Evolutionary conservation across 2,329 filamentous ascomycete genomes (phyloP).

Genomic region (Cladosporium oxysporum): DNA sequence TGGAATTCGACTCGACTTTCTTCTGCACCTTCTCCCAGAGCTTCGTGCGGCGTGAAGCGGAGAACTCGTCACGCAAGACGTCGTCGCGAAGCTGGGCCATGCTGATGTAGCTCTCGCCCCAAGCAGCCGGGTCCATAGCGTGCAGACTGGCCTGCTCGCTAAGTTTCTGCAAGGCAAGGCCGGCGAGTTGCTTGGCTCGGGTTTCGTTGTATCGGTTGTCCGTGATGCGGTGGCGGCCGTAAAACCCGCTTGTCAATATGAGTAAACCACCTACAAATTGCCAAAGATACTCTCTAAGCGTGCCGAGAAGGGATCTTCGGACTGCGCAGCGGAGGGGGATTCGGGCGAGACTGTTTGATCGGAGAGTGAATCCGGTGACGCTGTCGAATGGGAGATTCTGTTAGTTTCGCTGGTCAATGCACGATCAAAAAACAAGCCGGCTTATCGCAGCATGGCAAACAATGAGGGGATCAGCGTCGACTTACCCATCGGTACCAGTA

Average conservation of each 20-base stretch:
- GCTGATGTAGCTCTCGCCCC: conserved; percentile 77
- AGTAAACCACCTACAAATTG: conserved; percentile 69
- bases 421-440: conserved; percentile 21
- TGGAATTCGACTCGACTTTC: conserved; percentile 91
- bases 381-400: conserved; percentile 72
- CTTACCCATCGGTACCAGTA: conserved; percentile 61
- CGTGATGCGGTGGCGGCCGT: conserved; percentile 65
- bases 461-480: conserved; percentile 29
- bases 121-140: conserved; percentile 60
- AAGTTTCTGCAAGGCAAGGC: conserved; percentile 79
- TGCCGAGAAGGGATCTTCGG: conserved; percentile 75
- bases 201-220: conserved; percentile 66
- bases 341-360: conserved; percentile 86
- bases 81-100: conserved; percentile 90
- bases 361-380: conserved; percentile 63
- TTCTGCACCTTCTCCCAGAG: conserved; percentile 81
- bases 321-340: conserved; percentile 82
- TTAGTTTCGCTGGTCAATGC: conserved; percentile 62
- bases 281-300: conserved; percentile 85
- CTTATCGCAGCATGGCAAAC: neutral
- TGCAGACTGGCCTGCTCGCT: conserved; percentile 82
- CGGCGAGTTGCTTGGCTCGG: conserved; percentile 79
- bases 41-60: conserved; percentile 70
- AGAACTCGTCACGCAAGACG: conserved; percentile 79
- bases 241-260: conserved; percentile 53